These are phyloP conservation scores for Vaccinium myrtillus DNA, from an alignment of 148 eudicot genomes.

Conservation along the genomic window DNA sequence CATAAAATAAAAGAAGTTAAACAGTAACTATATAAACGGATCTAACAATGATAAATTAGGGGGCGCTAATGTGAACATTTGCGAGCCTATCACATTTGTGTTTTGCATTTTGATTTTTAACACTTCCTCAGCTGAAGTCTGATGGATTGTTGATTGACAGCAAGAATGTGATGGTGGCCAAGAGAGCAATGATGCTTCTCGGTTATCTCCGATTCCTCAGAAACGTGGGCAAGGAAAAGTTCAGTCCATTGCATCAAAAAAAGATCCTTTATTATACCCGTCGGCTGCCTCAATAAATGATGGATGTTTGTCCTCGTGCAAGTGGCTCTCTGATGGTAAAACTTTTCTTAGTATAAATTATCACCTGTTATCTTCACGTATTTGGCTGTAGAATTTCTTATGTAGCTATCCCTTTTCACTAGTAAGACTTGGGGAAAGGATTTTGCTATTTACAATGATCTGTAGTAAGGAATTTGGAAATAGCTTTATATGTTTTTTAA, in stretches of 20 bases:
- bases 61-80: no score
- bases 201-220: constrained; percentile 53
- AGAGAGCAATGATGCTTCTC: constrained; percentile 77
- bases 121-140: background rate
- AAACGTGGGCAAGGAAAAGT: constrained; percentile 59
- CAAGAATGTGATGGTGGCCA: constrained; percentile 81
- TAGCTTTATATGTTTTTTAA: background rate
- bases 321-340: constrained; percentile 77
- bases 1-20: no score
- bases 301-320: constrained; percentile 64
- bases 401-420: background rate
- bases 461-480: background rate
- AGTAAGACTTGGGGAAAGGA: background rate
- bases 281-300: constrained; percentile 40
- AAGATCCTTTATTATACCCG: constrained; percentile 36
- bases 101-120: background rate
- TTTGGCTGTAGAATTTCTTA: background rate
- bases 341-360: background rate
- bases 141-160: constrained; percentile 34
- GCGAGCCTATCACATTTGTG: background rate
- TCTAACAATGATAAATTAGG: no score
- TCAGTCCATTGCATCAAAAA: constrained; percentile 36
- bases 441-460: background rate
- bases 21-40: no score
- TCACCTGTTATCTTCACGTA: background rate